phyloP scores from a whole-genome alignment of 2,329 filamentous ascomycete genomes.

The Emergomyces orientalis region DNA sequence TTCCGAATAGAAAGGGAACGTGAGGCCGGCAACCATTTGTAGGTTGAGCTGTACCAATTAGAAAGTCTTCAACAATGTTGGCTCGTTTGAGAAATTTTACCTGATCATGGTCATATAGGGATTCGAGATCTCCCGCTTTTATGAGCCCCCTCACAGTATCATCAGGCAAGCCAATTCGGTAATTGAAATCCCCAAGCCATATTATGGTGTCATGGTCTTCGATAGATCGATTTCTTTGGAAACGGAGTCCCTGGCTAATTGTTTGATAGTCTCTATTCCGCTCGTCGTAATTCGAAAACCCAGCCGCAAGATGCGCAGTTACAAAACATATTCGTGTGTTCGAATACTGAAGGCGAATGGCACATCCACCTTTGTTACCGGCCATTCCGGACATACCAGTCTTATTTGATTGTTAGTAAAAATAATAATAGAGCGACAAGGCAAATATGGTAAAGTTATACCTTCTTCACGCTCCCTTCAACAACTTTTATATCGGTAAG shows the following conservation, averaged over 20 bases:
- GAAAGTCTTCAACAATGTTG: neutral
- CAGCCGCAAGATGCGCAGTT: constrained; percentile 90
- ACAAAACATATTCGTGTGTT: constrained; percentile 91
- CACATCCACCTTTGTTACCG: constrained; percentile 95
- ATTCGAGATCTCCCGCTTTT: constrained; percentile 61
- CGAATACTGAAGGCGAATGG: constrained; percentile 88
- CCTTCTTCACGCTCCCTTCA: constrained; percentile 89
- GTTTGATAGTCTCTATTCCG: constrained; percentile 87
- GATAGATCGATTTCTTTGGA: constrained; percentile 83
- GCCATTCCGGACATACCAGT: constrained; percentile 92
- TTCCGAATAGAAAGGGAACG: constrained; percentile 89
- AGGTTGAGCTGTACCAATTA: constrained; percentile 59
- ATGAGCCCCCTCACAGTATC: constrained; percentile 70
- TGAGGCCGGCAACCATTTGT: constrained; percentile 87
- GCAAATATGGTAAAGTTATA: constrained; percentile 14
- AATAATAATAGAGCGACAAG: neutral
- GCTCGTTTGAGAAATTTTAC: constrained; percentile 31
- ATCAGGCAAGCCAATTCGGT: constrained; percentile 76
- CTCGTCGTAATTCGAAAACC: constrained; percentile 94
- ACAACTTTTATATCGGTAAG: constrained; percentile 87
- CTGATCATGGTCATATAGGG: constrained; percentile 85
- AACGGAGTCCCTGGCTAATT: constrained; percentile 76
- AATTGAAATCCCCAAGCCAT: constrained; percentile 98
- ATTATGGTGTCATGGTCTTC: constrained; percentile 86
- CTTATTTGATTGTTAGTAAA: constrained; percentile 32